Conservation (phyloP, 129 eudicot genomes). For the Lactuca saligna region DNA sequence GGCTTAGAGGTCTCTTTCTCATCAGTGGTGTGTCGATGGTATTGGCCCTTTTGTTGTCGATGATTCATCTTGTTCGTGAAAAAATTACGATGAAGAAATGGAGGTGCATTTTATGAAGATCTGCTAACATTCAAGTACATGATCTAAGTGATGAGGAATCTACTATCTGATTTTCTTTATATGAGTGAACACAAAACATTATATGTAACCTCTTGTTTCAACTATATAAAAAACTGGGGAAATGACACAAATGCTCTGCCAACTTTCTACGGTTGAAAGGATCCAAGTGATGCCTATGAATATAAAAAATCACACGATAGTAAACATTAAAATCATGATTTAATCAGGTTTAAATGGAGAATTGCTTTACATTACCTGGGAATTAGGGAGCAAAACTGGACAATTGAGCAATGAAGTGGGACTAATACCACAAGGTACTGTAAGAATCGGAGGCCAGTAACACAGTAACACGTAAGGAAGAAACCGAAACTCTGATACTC, state of each 20-base stretch:
- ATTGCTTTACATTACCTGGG: constrained; percentile 36
- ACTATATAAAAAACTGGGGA: no score
- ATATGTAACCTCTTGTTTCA: no score
- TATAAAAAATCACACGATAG: constrained; percentile 1
- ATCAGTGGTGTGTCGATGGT: constrained; percentile 17
- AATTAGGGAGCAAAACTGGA: constrained; percentile 55
- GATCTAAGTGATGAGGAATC: no score
- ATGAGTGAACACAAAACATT: no score
- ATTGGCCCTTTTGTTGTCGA: neutral
- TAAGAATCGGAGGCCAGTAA: constrained; percentile 34
- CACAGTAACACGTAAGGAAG: constrained; percentile 22
- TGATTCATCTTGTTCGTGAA: neutral
- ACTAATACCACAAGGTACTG: constrained; percentile 52
- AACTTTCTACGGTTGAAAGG: no score
- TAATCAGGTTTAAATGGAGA: no score
- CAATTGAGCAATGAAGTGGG: constrained; percentile 54
- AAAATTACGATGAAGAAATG: no score
- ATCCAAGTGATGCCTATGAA: constrained; percentile 24
- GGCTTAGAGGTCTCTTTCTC: constrained; percentile 17
- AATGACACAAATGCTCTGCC: no score
- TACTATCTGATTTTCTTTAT: no score
- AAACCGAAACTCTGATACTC: constrained; percentile 14
- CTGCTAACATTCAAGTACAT: no score
- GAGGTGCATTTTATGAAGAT: no score
- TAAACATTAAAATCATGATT: neutral